Conservation (phyloP, 768 basidiomycete genomes). For the Phaeolepiota aurea region DNA sequence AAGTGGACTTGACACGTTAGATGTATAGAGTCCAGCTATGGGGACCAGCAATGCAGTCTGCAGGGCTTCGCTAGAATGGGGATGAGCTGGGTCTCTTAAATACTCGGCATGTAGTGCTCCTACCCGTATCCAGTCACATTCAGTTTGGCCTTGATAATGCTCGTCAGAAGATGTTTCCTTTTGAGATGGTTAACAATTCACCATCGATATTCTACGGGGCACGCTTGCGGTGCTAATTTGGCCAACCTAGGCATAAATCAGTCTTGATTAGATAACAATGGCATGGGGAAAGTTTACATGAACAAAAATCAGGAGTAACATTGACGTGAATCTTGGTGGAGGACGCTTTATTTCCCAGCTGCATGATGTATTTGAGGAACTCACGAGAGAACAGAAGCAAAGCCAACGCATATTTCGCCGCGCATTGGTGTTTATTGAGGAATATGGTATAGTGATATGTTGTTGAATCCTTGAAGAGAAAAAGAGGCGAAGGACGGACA, state of each 20-base stretch:
- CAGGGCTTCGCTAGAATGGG: conserved; percentile 40
- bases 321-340: conserved; percentile 31
- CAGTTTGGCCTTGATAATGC: conserved; percentile 43
- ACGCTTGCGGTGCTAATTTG: conserved; percentile 75
- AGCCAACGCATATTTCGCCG: conserved; percentile 70
- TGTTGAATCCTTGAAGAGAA: conserved; percentile 10
- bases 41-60: conserved; percentile 43
- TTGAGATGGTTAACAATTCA: no score
- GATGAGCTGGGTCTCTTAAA: background rate
- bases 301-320: conserved; percentile 69
- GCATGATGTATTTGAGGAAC: conserved; percentile 18
- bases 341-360: conserved; percentile 9
- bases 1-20: conserved; percentile 56
- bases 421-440: no score
- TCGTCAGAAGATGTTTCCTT: no score
- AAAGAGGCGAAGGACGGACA: conserved; percentile 11
- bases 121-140: conserved; percentile 70
- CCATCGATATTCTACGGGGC: conserved; percentile 69
- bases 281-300: conserved; percentile 45
- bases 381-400: conserved; percentile 67
- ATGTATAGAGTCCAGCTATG: conserved; percentile 57
- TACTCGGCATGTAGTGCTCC: conserved; percentile 14
- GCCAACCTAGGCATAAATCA: conserved; percentile 47
- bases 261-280: conserved; percentile 10
- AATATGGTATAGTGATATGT: conserved; percentile 6